These are phyloP conservation scores for Quercus phellos DNA, from an alignment of 331 rosid genomes.

Conservation along the genomic window DNA sequence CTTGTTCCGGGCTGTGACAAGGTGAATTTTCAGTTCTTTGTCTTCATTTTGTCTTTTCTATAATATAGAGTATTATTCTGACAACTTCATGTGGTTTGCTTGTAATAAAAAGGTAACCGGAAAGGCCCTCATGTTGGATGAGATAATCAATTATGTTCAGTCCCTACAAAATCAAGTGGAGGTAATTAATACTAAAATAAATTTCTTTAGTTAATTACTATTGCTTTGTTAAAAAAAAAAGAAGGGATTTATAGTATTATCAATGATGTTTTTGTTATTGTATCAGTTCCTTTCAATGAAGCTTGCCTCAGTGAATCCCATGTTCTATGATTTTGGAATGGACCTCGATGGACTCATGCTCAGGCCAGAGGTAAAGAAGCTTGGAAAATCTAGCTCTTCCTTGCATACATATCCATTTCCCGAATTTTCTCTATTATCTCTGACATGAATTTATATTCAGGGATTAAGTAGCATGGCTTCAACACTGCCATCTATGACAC, in stretches of 20 bases:
- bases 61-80: conserved; percentile 21
- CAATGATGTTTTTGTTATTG: not conserved
- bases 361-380: conserved; percentile 49
- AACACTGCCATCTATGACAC: conserved; percentile 29
- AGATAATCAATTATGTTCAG: conserved; percentile 89
- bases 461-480: conserved; percentile 31
- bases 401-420: not conserved
- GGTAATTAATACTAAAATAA: conserved; percentile 36
- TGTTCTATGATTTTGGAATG: conserved; percentile 51
- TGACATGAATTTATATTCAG: conserved; percentile 29
- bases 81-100: conserved; percentile 45
- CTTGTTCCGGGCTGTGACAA: conserved; percentile 96
- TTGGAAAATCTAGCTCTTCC: not conserved
- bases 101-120: conserved; percentile 62
- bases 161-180: conserved; percentile 94
- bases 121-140: conserved; percentile 90
- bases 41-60: conserved; percentile 19
- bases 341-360: conserved; percentile 45
- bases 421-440: not conserved
- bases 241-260: not conserved
- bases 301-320: conserved; percentile 69
- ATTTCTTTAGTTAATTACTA: not conserved
- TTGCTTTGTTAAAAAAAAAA: not conserved
- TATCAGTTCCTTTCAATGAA: conserved; percentile 83
- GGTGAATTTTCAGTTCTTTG: conserved; percentile 29